Evolutionary conservation across 345 rosid genomes (phyloP).

Genomic region (Pistacia vera): DNA sequence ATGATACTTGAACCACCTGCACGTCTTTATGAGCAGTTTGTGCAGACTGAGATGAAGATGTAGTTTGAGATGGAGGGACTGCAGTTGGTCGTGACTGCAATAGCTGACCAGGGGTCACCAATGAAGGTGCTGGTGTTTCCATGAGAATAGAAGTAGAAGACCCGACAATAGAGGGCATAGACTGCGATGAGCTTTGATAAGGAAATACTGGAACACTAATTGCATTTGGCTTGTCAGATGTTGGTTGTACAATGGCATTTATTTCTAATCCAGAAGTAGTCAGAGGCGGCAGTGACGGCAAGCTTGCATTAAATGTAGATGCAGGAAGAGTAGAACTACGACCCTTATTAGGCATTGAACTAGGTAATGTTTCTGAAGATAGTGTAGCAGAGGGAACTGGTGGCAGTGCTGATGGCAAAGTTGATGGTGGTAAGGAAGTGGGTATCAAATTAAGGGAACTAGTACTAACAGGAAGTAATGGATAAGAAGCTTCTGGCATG

Average conservation of each 20-base stretch:
- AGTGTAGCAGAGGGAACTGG: conserved; percentile 49
- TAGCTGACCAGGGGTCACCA: conserved; percentile 80
- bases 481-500: conserved; percentile 26
- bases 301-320: conserved; percentile 39
- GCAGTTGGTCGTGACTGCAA: conserved; percentile 57
- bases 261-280: conserved; percentile 50
- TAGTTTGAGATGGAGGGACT: conserved; percentile 36
- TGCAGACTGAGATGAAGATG: conserved; percentile 45
- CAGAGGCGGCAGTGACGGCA: conserved; percentile 54
- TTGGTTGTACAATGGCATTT: conserved; percentile 40
- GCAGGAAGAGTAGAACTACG: conserved; percentile 48
- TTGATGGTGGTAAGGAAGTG: conserved; percentile 42
- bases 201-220: conserved; percentile 47
- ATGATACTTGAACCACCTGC: conserved; percentile 68
- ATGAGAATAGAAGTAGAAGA: conserved; percentile 45
- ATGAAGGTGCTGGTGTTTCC: conserved; percentile 50
- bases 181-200: conserved; percentile 45
- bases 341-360: conserved; percentile 49
- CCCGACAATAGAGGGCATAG: conserved; percentile 43
- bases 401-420: conserved; percentile 37
- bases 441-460: conserved; percentile 41
- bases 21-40: conserved; percentile 62
- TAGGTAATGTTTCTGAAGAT: conserved; percentile 60
- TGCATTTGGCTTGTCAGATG: conserved; percentile 47
- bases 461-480: conserved; percentile 33